Base-by-base conservation (phyloP, 1,139 yeast species). In the Debaryomycetaceae sp. region DNA sequence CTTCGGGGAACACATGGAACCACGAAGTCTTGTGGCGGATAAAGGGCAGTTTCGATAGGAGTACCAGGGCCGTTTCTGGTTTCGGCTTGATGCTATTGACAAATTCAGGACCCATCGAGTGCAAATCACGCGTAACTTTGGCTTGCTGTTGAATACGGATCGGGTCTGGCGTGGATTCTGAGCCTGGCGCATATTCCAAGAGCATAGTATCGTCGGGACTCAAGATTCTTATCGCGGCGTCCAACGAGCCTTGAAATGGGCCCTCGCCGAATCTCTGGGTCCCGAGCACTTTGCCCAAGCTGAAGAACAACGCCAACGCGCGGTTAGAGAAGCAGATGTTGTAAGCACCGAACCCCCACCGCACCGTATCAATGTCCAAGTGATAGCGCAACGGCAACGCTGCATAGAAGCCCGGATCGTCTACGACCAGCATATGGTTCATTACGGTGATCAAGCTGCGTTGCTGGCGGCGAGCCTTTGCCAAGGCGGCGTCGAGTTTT, bases 1-100 rank as follows among this genome's bases (percentile, higher is more conserved):
- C 95, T 51, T 90, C 98, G 0, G 98, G 98, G 52, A 85, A 90
- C 4, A 87, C 77, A 51, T 90, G 97, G 35, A 90, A 73, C 98
- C 98, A 90, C 2, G 83, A 73, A 2, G 90, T 80, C 39, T 67
- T 70, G 11, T 62, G 56, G 34, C 86, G 60, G 22, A 68, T 50
- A 33, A 64, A 62, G 4, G 70, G 69, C 10, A 77, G 59, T 32
- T 58, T 55, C 13, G 62, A 46, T 58, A 63, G 55, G 25, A 65
- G 43, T 3, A 58, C 45, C 29, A 48, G 46, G 22, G 56, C 47
- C 5, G 55, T 34, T 28, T 49, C 61, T 0, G 62, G 43, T 7
- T 43, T 38, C 2, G 67, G 65, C 32, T 41, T 47, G 10, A 53
- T 43, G 25, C 44, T 37, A 19, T 45, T 44, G 5, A 43, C 55